A percentile compares a stretch with the other conserved stretches of the same genome.
Evolutionary conservation across 371 early-diverging fungal genomes (phyloP).

Genomic region (Phascolomyces articulosus): DNA sequence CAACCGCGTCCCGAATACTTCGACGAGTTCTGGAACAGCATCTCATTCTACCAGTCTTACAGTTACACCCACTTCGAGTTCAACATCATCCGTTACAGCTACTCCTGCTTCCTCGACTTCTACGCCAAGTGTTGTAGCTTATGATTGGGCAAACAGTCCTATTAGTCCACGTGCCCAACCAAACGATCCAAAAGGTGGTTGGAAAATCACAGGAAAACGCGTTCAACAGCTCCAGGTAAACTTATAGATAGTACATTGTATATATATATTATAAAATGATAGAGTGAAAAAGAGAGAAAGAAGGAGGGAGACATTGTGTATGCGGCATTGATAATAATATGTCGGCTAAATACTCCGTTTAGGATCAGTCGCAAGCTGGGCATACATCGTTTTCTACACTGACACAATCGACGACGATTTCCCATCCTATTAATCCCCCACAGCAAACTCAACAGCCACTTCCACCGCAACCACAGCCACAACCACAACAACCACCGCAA

Average conservation of each 20-base stretch:
- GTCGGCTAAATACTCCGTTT: slow-evolving; percentile 1
- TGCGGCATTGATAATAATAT: no score
- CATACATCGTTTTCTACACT: slow-evolving; percentile 10
- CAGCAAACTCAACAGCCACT: neutral
- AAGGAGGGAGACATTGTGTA: no score
- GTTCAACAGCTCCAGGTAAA: slow-evolving; percentile 24
- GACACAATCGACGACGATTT: neutral
- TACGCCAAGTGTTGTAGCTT: slow-evolving; percentile 1
- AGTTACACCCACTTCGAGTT: neutral
- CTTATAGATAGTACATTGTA: no score
- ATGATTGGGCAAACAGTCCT: slow-evolving; percentile 18
- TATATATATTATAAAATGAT: no score
- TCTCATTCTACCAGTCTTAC: neutral
- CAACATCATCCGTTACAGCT: neutral
- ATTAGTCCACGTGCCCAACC: slow-evolving; percentile 18
- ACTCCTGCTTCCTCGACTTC: slow-evolving; percentile 3
- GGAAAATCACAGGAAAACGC: slow-evolving; percentile 24
- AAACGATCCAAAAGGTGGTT: slow-evolving; percentile 19
- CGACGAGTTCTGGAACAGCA: neutral
- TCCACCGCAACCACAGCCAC: neutral
- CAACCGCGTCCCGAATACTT: neutral
- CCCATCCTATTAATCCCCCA: neutral
- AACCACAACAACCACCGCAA: neutral
- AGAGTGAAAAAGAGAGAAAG: neutral
- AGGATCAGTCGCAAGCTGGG: neutral